phyloP scores from a whole-genome alignment of 202 grass and related monocot genomes.

The Musa balbisiana region DNA sequence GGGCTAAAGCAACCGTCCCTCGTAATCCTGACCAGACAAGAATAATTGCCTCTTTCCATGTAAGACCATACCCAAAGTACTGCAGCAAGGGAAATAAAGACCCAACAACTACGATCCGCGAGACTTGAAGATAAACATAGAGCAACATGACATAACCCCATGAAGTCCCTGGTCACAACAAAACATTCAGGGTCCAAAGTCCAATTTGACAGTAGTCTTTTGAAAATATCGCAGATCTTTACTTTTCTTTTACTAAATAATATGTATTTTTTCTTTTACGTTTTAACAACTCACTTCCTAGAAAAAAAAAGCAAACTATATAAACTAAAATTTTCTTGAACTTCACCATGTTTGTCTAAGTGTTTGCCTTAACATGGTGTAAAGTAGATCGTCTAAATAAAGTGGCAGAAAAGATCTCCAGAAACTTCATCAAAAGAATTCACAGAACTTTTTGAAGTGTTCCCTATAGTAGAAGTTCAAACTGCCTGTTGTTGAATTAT shows the following conservation, averaged over 20 bases:
- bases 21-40: constrained; percentile 77
- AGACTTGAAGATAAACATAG: constrained; percentile 71
- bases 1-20: constrained; percentile 76
- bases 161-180: constrained; percentile 42
- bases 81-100: constrained; percentile 60
- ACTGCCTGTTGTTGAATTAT: neutral
- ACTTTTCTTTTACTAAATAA: neutral
- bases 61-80: constrained; percentile 83
- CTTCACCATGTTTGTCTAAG: neutral
- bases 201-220: neutral
- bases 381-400: neutral
- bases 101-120: constrained; percentile 62
- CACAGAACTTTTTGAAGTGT: no score
- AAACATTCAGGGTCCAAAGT: neutral
- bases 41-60: constrained; percentile 71
- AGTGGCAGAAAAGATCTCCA: no score
- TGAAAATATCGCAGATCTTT: neutral
- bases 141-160: constrained; percentile 85
- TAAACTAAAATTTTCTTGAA: neutral
- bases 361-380: neutral
- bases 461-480: neutral
- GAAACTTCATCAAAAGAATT: neutral
- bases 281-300: neutral
- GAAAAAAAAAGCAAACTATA: neutral
- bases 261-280: neutral